These are phyloP conservation scores for Trichoderma reesei DNA, from an alignment of 495 filamentous ascomycete genomes.

Conservation along the genomic window DNA sequence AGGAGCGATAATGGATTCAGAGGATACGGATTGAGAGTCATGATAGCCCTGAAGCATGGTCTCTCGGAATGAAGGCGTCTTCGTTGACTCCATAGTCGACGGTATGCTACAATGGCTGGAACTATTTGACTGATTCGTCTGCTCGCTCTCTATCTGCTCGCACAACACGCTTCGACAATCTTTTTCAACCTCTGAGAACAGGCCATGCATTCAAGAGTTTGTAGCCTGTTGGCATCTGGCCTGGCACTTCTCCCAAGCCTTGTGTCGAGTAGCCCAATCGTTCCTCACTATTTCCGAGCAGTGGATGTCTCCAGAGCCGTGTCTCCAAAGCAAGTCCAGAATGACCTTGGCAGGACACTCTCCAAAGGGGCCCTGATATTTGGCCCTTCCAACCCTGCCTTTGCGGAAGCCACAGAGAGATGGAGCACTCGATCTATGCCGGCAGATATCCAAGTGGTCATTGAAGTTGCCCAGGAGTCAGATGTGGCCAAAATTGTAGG, in stretches of 20 bases:
- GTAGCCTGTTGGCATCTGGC: neutral
- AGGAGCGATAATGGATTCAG: too few species aligned
- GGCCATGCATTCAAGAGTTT: neutral
- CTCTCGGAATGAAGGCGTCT: too few species aligned
- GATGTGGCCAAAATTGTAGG: slow-evolving; percentile 12
- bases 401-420: slow-evolving; percentile 5
- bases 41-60: too few species aligned
- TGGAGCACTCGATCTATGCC: slow-evolving; percentile 10
- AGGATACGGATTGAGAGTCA: too few species aligned
- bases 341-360: neutral
- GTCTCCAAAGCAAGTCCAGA: neutral
- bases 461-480: slow-evolving; percentile 10
- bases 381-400: slow-evolving; percentile 9
- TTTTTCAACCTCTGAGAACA: neutral
- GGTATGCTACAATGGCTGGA: too few species aligned
- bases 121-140: too few species aligned
- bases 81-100: too few species aligned
- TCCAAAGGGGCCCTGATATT: slow-evolving; percentile 11
- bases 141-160: too few species aligned
- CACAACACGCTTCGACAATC: too few species aligned
- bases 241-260: neutral
- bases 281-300: neutral
- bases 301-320: neutral
- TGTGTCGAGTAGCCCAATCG: neutral
- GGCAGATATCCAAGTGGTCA: slow-evolving; percentile 10